Percentiles rank a stretch among this genome's conserved stretches.
These are phyloP conservation scores for Maudiozyma barnettii DNA, from an alignment of 805 yeast genomes.

Conservation along the genomic window DNA sequence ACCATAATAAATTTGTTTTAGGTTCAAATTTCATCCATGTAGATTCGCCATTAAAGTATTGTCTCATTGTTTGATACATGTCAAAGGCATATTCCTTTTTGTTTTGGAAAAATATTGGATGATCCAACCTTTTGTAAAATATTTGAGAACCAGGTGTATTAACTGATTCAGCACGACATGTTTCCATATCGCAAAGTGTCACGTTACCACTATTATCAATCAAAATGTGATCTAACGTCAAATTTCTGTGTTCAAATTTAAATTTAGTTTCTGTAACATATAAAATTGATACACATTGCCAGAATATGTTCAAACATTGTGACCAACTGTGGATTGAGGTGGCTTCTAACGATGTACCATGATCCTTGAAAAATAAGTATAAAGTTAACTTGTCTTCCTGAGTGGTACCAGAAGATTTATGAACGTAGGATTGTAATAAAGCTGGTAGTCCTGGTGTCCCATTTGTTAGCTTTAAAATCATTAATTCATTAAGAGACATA, in stretches of 20 bases:
- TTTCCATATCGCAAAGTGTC: conserved; percentile 49
- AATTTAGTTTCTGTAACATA: conserved; percentile 42
- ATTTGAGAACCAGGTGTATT: conserved; percentile 10
- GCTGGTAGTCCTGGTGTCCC: conserved; percentile 26
- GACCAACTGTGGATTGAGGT: conserved; percentile 14
- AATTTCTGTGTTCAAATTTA: conserved; percentile 62
- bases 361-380: conserved; percentile 20
- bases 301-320: conserved; percentile 36
- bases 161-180: conserved; percentile 33
- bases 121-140: conserved; percentile 49
- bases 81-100: conserved; percentile 55
- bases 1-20: conserved; percentile 52
- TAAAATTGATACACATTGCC: conserved; percentile 42
- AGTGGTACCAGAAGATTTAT: conserved; percentile 4
- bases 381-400: conserved; percentile 7
- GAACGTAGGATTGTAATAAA: conserved; percentile 18
- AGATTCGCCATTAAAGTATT: conserved; percentile 14
- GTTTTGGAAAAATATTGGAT: conserved; percentile 52
- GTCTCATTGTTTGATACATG: conserved; percentile 48
- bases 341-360: conserved; percentile 19
- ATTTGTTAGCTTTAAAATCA: conserved; percentile 15
- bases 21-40: conserved; percentile 26
- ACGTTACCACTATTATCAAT: conserved; percentile 35
- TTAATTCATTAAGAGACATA: conserved; percentile 22
- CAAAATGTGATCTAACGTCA: conserved; percentile 57